Percentiles rank a stretch among this genome's conserved stretches.
Evolutionary conservation across 345 rosid genomes (phyloP).

Genomic region (Raphanus sativus): DNA sequence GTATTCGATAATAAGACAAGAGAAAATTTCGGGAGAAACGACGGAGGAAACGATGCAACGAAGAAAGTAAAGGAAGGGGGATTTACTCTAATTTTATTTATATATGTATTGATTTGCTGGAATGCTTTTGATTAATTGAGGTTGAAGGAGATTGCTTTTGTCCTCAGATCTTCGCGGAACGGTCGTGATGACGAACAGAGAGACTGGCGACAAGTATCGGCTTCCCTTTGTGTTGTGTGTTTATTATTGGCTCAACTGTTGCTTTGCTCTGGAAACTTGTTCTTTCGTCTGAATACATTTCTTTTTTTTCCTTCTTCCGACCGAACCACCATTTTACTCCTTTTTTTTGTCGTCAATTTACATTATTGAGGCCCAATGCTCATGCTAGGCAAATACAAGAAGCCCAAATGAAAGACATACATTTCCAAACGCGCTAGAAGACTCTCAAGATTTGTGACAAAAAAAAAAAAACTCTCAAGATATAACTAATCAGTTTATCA

Average conservation of each 20-base stretch:
- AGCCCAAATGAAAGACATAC: too few relatives aligned
- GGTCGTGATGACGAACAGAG: slow-evolving; percentile 13
- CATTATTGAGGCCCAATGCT: too few relatives aligned
- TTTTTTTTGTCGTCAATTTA: too few relatives aligned
- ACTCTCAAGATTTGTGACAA: too few relatives aligned
- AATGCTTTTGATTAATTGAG: not conserved
- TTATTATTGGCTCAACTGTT: slow-evolving; percentile 29
- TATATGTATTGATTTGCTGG: not conserved
- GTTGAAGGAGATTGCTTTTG: slow-evolving; percentile 7
- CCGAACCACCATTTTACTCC: not conserved
- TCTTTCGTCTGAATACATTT: slow-evolving; percentile 3
- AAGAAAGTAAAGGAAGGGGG: not conserved
- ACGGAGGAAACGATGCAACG: slow-evolving; percentile 8
- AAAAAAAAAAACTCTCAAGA: too few relatives aligned
- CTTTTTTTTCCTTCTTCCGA: not conserved
- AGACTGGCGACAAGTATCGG: slow-evolving; percentile 27
- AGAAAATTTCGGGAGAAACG: not conserved
- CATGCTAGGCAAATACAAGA: too few relatives aligned
- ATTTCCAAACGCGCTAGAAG: not conserved
- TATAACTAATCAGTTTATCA: too few relatives aligned
- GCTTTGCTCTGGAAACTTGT: slow-evolving; percentile 16
- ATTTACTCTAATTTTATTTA: not conserved
- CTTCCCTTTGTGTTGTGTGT: slow-evolving; percentile 11
- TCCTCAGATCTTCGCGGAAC: slow-evolving; percentile 12
- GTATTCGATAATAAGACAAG: slow-evolving; percentile 7